These are phyloP conservation scores for Quercus phellos DNA, from an alignment of 331 rosid genomes.

Conservation along the genomic window DNA sequence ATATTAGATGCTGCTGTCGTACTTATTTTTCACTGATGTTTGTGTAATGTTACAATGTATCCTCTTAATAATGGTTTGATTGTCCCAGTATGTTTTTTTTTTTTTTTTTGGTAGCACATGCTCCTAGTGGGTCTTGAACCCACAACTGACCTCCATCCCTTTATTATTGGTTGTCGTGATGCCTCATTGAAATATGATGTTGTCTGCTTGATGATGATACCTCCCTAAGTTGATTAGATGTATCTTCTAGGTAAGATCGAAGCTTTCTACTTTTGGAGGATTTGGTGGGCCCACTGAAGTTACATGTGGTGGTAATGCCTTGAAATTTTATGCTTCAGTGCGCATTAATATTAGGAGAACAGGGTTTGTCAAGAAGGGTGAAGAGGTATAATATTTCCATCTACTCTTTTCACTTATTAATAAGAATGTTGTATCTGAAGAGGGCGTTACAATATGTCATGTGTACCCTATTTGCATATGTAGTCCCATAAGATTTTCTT, in stretches of 20 bases:
- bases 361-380: conserved; percentile 78
- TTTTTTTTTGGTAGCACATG: too few relatives aligned
- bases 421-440: neutral
- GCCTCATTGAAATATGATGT: neutral
- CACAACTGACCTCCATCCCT: too few relatives aligned
- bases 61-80: neutral
- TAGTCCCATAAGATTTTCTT: neutral
- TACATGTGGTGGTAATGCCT: conserved; percentile 94
- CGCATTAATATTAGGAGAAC: conserved; percentile 67
- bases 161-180: neutral
- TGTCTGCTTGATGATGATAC: neutral
- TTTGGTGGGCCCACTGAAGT: conserved; percentile 84
- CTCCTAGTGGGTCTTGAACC: too few relatives aligned
- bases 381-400: conserved; percentile 54
- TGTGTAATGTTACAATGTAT: neutral
- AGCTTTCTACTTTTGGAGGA: conserved; percentile 85
- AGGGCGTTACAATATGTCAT: neutral
- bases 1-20: neutral
- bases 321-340: conserved; percentile 89
- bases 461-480: neutral
- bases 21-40: neutral
- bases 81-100: neutral
- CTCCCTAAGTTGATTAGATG: conserved; percentile 6
- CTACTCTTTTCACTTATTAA: neutral
- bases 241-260: conserved; percentile 67